Evolutionary conservation across 2,329 filamentous ascomycete species (phyloP), one percentile per base, ranked within the genome.

Genomic region (Verticillium nonalfalfae): DNA sequence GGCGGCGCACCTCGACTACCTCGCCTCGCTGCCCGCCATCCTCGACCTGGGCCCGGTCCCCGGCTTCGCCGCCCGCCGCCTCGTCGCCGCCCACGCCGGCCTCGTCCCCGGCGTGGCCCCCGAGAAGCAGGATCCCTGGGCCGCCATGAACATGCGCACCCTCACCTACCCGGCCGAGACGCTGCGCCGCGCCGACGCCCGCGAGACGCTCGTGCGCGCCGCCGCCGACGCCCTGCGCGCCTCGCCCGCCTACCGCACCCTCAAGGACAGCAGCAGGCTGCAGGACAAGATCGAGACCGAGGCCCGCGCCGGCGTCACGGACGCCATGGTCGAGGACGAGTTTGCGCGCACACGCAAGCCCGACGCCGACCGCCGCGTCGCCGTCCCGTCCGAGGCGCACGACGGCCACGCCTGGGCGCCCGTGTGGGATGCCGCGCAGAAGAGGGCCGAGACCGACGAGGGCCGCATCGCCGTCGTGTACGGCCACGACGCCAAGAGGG

Each of bases 91-190:
- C 7, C 95, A 98, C 76, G 94, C 86, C 0, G 95, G 95, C 1
- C 81, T 98, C 2, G 87, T 95, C 0, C 91, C 94, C 0, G 89
- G 87, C 5, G 77, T 96, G 0, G 74, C 83, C 0, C 79, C 96
- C 14, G 80, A 88, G 56, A 78, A 83, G 59, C 94, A 89, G 67
- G 82, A 97, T 73, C 89, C 93, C 0, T 87, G 85, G 73, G 88
- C 89, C 59, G 90, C 90, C 50, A 97, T 97, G 93, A 95, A 92
- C 71, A 96, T 99, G 91, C 87, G 93, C 61, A 90, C 87, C 7
- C 84, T 97, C 60, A 81, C 90, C 66, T 81, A 79, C 66, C 76
- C 87, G 7, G 72, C 71, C 35, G 69, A 72, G 59, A 70, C 75
- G 31, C 72, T 76, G 34, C 74, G 74, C 77, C 65, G 79, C 68